Evolutionary conservation across 176 grass and related monocot species (phyloP), one percentile per base, ranked within the genome.

Genomic region (Alopecurus myosuroides): DNA sequence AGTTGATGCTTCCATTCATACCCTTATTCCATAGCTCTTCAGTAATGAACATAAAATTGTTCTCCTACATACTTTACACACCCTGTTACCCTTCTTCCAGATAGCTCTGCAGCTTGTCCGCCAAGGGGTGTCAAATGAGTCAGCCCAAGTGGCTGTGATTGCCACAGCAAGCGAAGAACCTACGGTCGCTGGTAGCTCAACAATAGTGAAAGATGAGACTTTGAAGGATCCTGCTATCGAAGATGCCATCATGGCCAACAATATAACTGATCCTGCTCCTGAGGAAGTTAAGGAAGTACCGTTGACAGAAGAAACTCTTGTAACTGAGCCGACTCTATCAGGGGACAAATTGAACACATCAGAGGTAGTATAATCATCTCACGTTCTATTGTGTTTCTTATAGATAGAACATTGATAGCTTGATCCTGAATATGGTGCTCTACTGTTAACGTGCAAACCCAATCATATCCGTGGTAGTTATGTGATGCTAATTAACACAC

Each of bases 71-170:
- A 52, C 57, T 77, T 88, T 77, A 73, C 37, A 70, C 80, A 67
- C 20, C 37, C 50, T 41, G 76, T 83, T 86, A 61, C 31, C 53
- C 14, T 63, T 65, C 53, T 71, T 42, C 45, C 86, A 97, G 94
- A 97, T 97, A 84, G 94, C 94, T 92, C 78, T 97, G 61, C 87
- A 88, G 75, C 91, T 97, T 62, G 94, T 97, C 79, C 94, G 94
- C 57, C 87, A 85, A 90, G 91, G 89, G 12, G 87, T 88, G 30
- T 86, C 91, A 69, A 90, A 92, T 72, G 81, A 89, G 23, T 70
- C 86, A 81, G 72, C 66, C 64, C 58, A 84, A 80, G 87, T 89
- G 50, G 69, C 78, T 78, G 40, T 57, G n/a, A 70, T 73, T 33
- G 64, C 81, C 55, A 78, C 85, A 72, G 48, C 20, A 50, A 82